These are phyloP conservation scores for Ostreobium quekettii DNA, from an alignment of 139 green algal genomes.

Conservation along the genomic window DNA sequence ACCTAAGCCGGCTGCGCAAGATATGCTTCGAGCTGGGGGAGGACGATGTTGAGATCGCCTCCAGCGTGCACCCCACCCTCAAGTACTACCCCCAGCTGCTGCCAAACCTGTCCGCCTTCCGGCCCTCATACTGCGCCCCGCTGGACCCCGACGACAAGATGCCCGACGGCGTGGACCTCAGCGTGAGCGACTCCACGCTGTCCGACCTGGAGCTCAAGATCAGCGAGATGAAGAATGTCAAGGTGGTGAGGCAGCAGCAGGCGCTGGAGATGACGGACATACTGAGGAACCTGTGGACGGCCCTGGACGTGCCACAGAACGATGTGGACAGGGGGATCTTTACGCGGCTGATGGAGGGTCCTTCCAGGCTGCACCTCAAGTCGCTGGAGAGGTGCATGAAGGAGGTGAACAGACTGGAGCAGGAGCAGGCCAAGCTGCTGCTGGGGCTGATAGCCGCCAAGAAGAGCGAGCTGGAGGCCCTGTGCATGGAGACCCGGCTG, in stretches of 20 bases:
- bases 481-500: constrained; percentile 10
- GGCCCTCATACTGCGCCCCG: constrained; percentile 11
- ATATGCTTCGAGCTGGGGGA: constrained; percentile 11
- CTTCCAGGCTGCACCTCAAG: constrained; percentile 6
- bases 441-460: not conserved
- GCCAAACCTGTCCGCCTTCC: constrained; percentile 11
- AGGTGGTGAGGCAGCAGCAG: constrained; percentile 6
- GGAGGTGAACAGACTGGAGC: constrained; percentile 12
- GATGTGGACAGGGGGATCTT: constrained; percentile 17
- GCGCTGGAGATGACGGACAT: constrained; percentile 1
- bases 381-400: constrained; percentile 16
- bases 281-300: constrained; percentile 12
- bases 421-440: not conserved
- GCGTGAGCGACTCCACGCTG: constrained; percentile 4
- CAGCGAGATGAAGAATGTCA: not conserved
- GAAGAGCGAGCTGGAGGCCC: not conserved
- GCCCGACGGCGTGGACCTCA: constrained; percentile 14
- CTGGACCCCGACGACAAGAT: constrained; percentile 5
- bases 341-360: not conserved
- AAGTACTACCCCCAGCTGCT: constrained; percentile 13
- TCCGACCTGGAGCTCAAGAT: constrained; percentile 7
- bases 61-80: constrained; percentile 7
- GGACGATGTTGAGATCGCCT: constrained; percentile 15
- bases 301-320: constrained; percentile 9
- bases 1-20: constrained; percentile 5